phyloP scores from a whole-genome alignment of 257 asterid species.

The Cinchona pubescens region DNA sequence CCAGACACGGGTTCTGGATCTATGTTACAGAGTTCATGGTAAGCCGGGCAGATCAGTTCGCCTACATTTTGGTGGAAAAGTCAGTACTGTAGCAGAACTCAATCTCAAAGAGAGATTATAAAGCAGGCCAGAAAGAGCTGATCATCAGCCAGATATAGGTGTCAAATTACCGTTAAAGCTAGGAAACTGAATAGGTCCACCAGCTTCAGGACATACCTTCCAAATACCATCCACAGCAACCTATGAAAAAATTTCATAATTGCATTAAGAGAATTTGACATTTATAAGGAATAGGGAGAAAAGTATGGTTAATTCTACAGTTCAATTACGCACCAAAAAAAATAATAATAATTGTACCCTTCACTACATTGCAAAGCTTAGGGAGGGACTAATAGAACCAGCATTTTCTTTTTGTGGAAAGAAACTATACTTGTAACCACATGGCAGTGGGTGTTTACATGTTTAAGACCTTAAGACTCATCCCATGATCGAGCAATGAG shows the following conservation, averaged over 20 bases:
- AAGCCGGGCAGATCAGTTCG: constrained; percentile 87
- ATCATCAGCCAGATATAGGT: not conserved
- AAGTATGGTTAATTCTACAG: not conserved
- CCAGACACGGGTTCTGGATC: constrained; percentile 61
- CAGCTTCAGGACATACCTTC: constrained; percentile 80
- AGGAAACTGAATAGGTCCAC: constrained; percentile 76
- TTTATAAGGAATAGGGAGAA: not conserved
- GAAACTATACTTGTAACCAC: not conserved
- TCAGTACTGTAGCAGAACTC: not conserved
- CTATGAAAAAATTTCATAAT: constrained; percentile 35
- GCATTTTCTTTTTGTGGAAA: not conserved
- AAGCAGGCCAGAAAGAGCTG: constrained; percentile 1
- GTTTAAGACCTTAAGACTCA: not conserved
- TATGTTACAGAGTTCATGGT: constrained; percentile 77
- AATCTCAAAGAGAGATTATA: not conserved
- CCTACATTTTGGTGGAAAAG: constrained; percentile 42
- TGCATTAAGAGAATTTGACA: not conserved
- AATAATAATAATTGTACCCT: no score
- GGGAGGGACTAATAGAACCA: not conserved
- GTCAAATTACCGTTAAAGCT: constrained; percentile 67
- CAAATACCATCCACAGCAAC: constrained; percentile 86
- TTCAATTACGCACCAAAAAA: no score
- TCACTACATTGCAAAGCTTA: not conserved
- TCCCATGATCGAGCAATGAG: not conserved
- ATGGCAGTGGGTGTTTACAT: not conserved